phyloP scores from a whole-genome alignment of 345 rosid genomes.

The Adansonia digitata region DNA sequence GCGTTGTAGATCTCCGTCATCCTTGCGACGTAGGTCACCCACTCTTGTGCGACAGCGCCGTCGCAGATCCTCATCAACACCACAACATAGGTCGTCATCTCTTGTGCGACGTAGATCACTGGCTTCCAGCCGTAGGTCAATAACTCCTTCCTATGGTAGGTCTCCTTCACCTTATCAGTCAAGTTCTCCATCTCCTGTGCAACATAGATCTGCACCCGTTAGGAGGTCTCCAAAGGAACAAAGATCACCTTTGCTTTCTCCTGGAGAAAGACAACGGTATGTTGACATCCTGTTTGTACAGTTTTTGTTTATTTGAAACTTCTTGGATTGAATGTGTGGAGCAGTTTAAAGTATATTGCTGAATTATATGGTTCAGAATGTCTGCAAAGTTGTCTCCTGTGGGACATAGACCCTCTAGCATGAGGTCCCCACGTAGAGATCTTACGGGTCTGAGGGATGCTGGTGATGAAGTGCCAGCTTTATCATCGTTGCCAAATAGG shows the following conservation, averaged over 20 bases:
- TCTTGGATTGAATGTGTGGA: background rate
- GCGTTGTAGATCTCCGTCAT: slow-evolving; percentile 33
- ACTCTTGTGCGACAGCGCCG: slow-evolving; percentile 12
- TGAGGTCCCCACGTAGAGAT: slow-evolving; percentile 19
- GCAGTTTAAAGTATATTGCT: background rate
- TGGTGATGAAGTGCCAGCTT: slow-evolving; percentile 1
- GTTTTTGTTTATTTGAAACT: background rate
- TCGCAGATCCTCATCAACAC: slow-evolving; percentile 41
- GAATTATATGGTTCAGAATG: slow-evolving; percentile 16
- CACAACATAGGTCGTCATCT: slow-evolving; percentile 32
- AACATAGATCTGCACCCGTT: slow-evolving; percentile 35
- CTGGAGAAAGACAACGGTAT: slow-evolving; percentile 51
- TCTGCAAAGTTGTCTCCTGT: slow-evolving; percentile 22
- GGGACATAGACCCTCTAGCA: slow-evolving; percentile 11
- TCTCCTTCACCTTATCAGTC: slow-evolving; percentile 36
- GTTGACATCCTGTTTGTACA: background rate
- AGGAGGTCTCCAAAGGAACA: slow-evolving; percentile 32
- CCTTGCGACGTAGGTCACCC: slow-evolving; percentile 13
- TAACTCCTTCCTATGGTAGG: slow-evolving; percentile 33
- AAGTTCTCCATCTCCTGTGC: slow-evolving; percentile 47
- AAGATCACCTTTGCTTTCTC: slow-evolving; percentile 40
- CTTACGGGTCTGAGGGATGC: slow-evolving; percentile 17
- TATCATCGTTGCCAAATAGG: slow-evolving; percentile 27
- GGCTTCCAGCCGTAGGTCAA: slow-evolving; percentile 24
- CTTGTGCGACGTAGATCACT: slow-evolving; percentile 31